Conservation (phyloP, 2,329 filamentous ascomycete genomes). For the Talaromyces islandicus region DNA sequence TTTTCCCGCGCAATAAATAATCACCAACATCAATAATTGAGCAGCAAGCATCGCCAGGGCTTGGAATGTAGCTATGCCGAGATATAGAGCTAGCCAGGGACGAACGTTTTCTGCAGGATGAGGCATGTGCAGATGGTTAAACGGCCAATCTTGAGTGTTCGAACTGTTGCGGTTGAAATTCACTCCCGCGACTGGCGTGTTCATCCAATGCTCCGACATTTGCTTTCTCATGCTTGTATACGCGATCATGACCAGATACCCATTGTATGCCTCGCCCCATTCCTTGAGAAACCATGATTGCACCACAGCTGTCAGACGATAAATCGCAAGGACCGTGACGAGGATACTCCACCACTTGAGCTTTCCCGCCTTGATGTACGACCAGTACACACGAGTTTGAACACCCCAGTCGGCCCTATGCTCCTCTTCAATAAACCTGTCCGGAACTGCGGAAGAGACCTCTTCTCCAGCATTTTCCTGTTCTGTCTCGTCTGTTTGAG, state of each 20-base stretch:
- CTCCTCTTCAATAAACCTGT: conserved; percentile 77
- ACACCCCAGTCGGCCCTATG: conserved; percentile 69
- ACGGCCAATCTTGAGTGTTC: conserved; percentile 5
- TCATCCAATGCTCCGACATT: conserved; percentile 6
- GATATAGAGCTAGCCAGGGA: conserved; percentile 70
- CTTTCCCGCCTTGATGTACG: conserved; percentile 76
- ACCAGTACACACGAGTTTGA: conserved; percentile 70
- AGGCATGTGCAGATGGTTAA: conserved; percentile 44
- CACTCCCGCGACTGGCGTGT: conserved; percentile 16
- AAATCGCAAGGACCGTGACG: conserved; percentile 56
- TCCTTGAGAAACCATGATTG: conserved; percentile 78
- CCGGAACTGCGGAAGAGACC: conserved; percentile 50
- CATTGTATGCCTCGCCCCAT: conserved; percentile 71
- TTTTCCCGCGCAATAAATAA: conserved; percentile 73
- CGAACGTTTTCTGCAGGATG: conserved; percentile 60
- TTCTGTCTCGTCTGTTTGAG: conserved; percentile 12
- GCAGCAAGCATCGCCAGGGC: conserved; percentile 56
- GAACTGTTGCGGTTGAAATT: conserved; percentile 27
- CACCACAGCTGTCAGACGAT: conserved; percentile 58
- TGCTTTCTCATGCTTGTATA: conserved; percentile 12
- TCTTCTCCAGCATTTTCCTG: conserved; percentile 37
- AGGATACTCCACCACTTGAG: conserved; percentile 66
- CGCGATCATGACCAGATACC: conserved; percentile 17
- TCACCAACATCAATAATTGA: conserved; percentile 64
- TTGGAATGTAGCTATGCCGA: conserved; percentile 58